Base-by-base conservation (phyloP, 495 filamentous ascomycete genomes). In the Penicillium paradoxum region DNA sequence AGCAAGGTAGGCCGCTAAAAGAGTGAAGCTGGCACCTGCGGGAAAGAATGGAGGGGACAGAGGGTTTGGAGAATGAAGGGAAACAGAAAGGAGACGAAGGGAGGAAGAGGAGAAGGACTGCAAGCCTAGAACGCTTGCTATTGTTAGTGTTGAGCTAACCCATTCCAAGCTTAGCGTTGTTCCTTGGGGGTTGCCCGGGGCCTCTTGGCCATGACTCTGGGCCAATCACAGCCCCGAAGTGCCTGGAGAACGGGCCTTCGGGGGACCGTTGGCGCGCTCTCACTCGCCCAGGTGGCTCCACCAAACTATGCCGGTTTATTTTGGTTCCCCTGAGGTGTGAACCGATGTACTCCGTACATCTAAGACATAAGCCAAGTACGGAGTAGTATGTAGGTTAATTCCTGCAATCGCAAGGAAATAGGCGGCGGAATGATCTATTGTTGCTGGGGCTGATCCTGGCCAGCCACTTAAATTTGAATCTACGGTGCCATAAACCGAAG, bases 1-100 rank as follows among this genome's bases (percentile, higher is more conserved):
- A 65, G 79, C 78, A 75, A 60, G 68, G 69, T 69, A 71, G 64
- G 56, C 79, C 80, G 82, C 83, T 86, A 71, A 91, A 89, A 79
- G 88, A 91, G 81, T 90, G 88, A 90, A 91, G 88, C 84, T 80
- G 85, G 79, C 71, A 79, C 80, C 77, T 77, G 78, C 75, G 47
- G 54, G 68, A 62, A 56, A 45, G 63, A 56, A 67, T 63, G 68
- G 70, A 69, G 72, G 68, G 64, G 63, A 65, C 68, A 6, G 34
- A 37, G 62, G 65, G 69, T 32, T 34, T 37, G 34, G 73, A 67
- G 73, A 76, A 74, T 69, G 73, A 71, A 68, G 68, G 58, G 64
- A 69, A 72, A 68, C 71, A 70, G 66, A 66, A 68, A 69, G 59
- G 70, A 64, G 64, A 63, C 49, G 58, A 62, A 66, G 58, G 59